Evolutionary conservation across 805 yeast species (phyloP).

Genomic region (Metschnikowia reukaufii): DNA sequence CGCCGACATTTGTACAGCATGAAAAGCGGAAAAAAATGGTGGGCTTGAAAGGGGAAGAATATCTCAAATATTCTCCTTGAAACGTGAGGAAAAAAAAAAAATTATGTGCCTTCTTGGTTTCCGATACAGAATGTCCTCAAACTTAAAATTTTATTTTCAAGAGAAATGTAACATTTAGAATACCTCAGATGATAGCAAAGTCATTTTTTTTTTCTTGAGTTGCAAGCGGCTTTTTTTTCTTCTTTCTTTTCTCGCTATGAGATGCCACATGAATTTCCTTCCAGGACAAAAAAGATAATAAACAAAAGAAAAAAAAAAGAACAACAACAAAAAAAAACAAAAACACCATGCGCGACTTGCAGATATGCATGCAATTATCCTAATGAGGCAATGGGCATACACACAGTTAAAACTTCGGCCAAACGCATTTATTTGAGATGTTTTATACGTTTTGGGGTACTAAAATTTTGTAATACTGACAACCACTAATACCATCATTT

Average conservation of each 20-base stretch:
- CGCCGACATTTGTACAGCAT: neutral
- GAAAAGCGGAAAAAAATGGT: neutral
- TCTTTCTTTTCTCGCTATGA: no score
- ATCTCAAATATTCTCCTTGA: no score
- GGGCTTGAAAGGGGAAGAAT: no score
- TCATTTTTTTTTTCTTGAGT: neutral
- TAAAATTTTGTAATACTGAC: neutral
- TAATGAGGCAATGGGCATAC: conserved; percentile 7
- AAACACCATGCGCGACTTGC: conserved; percentile 2
- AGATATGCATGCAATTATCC: conserved; percentile 10
- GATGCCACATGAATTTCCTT: neutral
- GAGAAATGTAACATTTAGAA: no score
- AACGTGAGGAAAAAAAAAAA: no score
- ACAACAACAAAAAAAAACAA: neutral
- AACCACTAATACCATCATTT: no score
- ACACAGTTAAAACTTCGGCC: conserved; percentile 7
- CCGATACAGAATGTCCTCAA: no score
- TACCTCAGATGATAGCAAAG: no score
- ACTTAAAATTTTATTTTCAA: no score
- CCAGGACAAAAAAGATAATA: conserved; percentile 2
- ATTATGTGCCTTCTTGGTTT: no score
- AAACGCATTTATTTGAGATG: conserved; percentile 1
- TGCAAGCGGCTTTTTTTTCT: no score
- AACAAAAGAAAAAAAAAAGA: neutral
- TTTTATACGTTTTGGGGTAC: neutral